Evolutionary conservation across 352 stramenopile species (phyloP).

Genomic region (Halophytophthora polymorphica): DNA sequence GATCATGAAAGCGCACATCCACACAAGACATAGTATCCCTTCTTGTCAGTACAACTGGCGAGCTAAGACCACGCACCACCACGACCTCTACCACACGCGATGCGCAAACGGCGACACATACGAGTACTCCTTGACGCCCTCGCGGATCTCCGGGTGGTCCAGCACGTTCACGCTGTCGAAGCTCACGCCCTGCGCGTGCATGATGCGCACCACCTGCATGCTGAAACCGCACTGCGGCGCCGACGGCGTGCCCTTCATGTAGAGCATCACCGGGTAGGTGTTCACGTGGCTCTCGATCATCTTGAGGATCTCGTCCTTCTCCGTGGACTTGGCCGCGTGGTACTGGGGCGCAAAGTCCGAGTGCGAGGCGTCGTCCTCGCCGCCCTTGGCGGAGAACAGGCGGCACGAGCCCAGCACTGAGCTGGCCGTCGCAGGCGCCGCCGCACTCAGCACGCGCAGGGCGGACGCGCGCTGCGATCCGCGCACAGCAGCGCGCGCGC

Average conservation of each 20-base stretch:
- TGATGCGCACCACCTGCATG: conserved; percentile 94
- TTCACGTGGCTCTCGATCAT: conserved; percentile 91
- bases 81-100: not conserved
- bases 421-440: conserved; percentile 1
- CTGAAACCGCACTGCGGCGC: conserved; percentile 98
- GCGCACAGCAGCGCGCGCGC: conserved; percentile 27
- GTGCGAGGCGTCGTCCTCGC: conserved; percentile 68
- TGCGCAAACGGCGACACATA: conserved; percentile 37
- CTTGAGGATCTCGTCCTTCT: conserved; percentile 87
- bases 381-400: conserved; percentile 42
- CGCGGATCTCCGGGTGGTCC: conserved; percentile 96
- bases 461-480: conserved; percentile 16
- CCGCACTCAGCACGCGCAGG: not conserved
- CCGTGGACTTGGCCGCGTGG: conserved; percentile 77
- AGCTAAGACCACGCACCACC: conserved; percentile 2
- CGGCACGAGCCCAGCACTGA: conserved; percentile 12
- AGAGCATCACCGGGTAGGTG: conserved; percentile 96
- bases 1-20: not conserved
- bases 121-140: conserved; percentile 98
- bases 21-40: conserved; percentile 1
- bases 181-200: conserved; percentile 90
- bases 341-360: conserved; percentile 89
- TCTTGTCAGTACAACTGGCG: not conserved
- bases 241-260: conserved; percentile 99
- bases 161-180: conserved; percentile 99